Evolutionary conservation across 1,284 basidiomycete genomes (phyloP).

Genomic region (Tylopilus orsonianus): DNA sequence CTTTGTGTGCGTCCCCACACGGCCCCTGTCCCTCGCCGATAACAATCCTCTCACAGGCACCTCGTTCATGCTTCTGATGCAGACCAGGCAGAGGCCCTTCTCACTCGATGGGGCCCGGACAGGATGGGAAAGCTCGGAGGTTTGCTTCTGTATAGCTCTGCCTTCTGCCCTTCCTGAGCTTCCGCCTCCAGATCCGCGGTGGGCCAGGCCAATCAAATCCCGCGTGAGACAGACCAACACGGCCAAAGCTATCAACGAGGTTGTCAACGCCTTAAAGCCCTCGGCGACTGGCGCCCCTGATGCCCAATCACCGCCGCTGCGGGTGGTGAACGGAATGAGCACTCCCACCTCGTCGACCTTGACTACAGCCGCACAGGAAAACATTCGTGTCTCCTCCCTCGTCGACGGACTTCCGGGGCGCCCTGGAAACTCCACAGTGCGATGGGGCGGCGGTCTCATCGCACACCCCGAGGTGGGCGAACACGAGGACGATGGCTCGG

Average conservation of each 20-base stretch:
- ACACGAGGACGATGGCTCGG: constrained; percentile 48
- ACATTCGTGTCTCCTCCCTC: constrained; percentile 46
- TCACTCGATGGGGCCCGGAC: constrained; percentile 89
- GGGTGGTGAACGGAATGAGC: constrained; percentile 82
- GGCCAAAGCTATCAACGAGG: constrained; percentile 81
- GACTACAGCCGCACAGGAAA: constrained; percentile 70
- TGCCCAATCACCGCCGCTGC: constrained; percentile 54
- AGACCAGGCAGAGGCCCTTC: constrained; percentile 86
- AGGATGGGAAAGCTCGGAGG: constrained; percentile 89
- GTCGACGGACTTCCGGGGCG: constrained; percentile 56
- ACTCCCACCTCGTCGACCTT: constrained; percentile 55
- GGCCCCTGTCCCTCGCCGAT: constrained; percentile 17
- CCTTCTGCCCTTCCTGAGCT: constrained; percentile 21
- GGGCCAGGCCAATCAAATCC: constrained; percentile 90
- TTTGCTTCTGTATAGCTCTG: constrained; percentile 41
- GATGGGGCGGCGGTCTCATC: constrained; percentile 57
- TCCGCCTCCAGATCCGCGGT: constrained; percentile 68
- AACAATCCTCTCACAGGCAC: constrained; percentile 56
- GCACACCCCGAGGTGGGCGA: constrained; percentile 64
- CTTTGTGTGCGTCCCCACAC: constrained; percentile 68
- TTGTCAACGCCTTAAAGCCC: constrained; percentile 66
- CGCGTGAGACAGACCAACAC: constrained; percentile 74
- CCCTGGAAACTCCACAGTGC: constrained; percentile 59
- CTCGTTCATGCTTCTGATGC: constrained; percentile 92
- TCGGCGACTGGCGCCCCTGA: constrained; percentile 46